A percentile compares a stretch with the other conserved stretches of the same genome.
These are phyloP conservation scores for Amyloporia xantha DNA, from an alignment of 768 basidiomycete species.

Conservation along the genomic window DNA sequence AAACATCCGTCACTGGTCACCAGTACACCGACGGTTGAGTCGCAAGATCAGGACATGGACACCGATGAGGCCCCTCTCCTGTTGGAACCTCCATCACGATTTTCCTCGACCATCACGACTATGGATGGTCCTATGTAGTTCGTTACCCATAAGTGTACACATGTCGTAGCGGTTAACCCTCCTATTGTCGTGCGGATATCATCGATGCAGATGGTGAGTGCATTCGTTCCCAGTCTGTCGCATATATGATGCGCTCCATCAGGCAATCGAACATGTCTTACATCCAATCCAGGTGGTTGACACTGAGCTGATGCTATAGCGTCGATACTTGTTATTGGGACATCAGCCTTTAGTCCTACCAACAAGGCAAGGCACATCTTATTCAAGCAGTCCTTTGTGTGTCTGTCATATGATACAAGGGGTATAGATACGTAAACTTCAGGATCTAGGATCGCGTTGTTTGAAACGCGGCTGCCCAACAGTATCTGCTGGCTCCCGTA, in stretches of 20 bases:
- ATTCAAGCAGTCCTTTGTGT: background rate
- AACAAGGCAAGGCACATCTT: no score
- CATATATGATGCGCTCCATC: no score
- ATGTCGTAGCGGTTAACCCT: background rate
- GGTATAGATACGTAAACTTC: background rate
- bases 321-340: no score
- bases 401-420: background rate
- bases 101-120: constrained; percentile 31
- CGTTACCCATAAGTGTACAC: no score
- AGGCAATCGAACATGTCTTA: background rate
- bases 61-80: constrained; percentile 23
- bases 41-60: constrained; percentile 23
- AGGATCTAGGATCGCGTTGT: background rate
- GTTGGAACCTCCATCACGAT: constrained; percentile 25
- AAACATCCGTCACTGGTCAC: constrained; percentile 38
- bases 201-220: background rate
- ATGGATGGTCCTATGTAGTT: constrained; percentile 27
- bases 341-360: no score
- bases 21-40: background rate
- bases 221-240: no score
- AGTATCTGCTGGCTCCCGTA: background rate
- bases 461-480: no score
- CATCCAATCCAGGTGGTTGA: background rate
- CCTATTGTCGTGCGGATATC: background rate
- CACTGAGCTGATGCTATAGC: no score